Evolutionary conservation across 768 basidiomycete genomes (phyloP).

Genomic region (Boletellus sp.): DNA sequence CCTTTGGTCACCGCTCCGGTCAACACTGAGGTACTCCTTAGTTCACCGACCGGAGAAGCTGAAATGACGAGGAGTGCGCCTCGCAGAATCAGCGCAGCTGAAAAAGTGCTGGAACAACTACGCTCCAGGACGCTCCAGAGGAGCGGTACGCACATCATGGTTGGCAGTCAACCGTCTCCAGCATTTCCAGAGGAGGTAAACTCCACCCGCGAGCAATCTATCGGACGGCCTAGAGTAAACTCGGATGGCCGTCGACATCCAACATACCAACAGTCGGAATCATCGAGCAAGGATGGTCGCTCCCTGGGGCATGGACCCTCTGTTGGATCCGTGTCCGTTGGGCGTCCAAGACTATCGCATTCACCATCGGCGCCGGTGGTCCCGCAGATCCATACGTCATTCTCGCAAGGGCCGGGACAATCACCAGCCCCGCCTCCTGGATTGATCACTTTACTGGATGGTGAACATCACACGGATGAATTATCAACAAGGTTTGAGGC

Average conservation of each 20-base stretch:
- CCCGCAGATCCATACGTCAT: constrained; percentile 28
- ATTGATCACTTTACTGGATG: constrained; percentile 66
- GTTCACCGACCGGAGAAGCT: constrained; percentile 33
- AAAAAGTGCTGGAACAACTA: constrained; percentile 64
- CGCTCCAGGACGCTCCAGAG: constrained; percentile 55
- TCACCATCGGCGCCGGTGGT: constrained; percentile 58
- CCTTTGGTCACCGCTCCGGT: constrained; percentile 17
- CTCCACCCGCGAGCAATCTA: constrained; percentile 14
- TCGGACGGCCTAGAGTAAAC: constrained; percentile 26
- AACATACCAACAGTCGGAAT: constrained; percentile 21
- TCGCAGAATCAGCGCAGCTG: constrained; percentile 61
- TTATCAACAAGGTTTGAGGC: constrained; percentile 77
- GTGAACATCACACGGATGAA: constrained; percentile 91
- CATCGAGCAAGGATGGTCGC: constrained; percentile 19
- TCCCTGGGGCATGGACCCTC: constrained; percentile 23
- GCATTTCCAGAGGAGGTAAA: constrained; percentile 17
- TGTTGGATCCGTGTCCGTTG: constrained; percentile 26
- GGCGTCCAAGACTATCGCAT: constrained; percentile 49
- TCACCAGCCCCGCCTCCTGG: constrained; percentile 44
- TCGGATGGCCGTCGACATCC: constrained; percentile 29
- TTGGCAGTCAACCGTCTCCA: constrained; percentile 15
- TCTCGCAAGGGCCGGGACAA: constrained; percentile 25
- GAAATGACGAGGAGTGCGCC: constrained; percentile 30
- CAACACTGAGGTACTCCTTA: constrained; percentile 17
- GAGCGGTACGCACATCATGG: constrained; percentile 23